Evolutionary conservation across 73 alveolate species (phyloP), one percentile per base, ranked within the genome.

Genomic region (Vitrella brassicaformis): DNA sequence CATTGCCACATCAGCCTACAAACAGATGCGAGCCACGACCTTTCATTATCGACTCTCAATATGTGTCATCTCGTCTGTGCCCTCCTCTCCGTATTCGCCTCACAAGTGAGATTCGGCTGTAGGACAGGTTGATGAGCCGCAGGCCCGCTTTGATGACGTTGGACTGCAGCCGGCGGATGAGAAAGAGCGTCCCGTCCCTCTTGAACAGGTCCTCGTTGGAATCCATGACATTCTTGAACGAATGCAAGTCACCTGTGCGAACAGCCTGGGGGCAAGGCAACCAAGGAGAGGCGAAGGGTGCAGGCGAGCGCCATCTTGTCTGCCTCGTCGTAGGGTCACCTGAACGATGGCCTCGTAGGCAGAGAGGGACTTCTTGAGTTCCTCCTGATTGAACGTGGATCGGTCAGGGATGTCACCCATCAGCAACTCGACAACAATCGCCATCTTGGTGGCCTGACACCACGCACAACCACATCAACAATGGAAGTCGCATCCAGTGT

Each of bases 371-470:
- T 86, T 75, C 71, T 80, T 68, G 87, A 79, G 79, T 64, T 86
- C 87, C 73, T 86, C 75, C 67, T 85, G 84, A 72, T 88, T 77
- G 83, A 88, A 75, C 76, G 81, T 74, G 77, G 87, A 28, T 70
- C 93, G 75, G 82, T 91, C 93, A 27, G 97, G 97, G 64, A 91
- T 91, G 71, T 91, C 97, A 26, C 97, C 97, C 97, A 91, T 91
- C 64, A 91, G 84, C 31, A 91, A 80, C 81, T 88, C 92, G 0
- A 89, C 91, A 4, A 91, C 83, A 31, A 91, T 86, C n/a, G 81
- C 80, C 66, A 88, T 85, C 87, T 88, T 91, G 75, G 73, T 68
- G 27, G 87, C 94, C 75, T 88, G 90, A 4, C 22, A 14, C 22
- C 4, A 39, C 22, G 56, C 4, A 14, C 22, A 39, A 39, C 4